phyloP scores from a whole-genome alignment of 2,329 filamentous ascomycete genomes.

The Trichophyton mentagrophytes region DNA sequence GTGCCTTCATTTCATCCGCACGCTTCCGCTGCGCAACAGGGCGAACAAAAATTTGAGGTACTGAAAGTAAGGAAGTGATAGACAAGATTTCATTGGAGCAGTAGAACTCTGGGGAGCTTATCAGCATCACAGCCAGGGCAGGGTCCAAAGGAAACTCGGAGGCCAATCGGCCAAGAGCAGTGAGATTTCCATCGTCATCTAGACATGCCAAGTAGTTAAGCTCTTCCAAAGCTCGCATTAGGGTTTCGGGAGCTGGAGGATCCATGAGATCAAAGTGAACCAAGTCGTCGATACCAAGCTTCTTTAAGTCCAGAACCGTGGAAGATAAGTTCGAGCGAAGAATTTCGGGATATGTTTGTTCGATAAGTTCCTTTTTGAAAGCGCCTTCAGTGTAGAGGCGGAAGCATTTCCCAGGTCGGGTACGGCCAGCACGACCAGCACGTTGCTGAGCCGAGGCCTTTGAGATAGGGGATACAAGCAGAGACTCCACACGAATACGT shows the following conservation, averaged over 20 bases:
- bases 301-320: slow-evolving; percentile 92
- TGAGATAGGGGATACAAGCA: slow-evolving; percentile 94
- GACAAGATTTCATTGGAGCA: slow-evolving; percentile 98
- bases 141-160: slow-evolving; percentile 95
- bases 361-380: slow-evolving; percentile 95
- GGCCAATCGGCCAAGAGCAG: slow-evolving; percentile 68
- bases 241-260: slow-evolving; percentile 88
- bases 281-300: slow-evolving; percentile 85
- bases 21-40: slow-evolving; percentile 75
- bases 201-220: slow-evolving; percentile 94
- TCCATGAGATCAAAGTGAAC: slow-evolving; percentile 99
- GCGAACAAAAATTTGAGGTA: slow-evolving; percentile 85
- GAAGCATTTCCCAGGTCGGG: slow-evolving; percentile 95
- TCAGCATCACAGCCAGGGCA: slow-evolving; percentile 90
- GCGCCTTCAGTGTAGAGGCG: slow-evolving; percentile 87
- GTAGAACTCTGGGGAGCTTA: slow-evolving; percentile 93
- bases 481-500: slow-evolving; percentile 85
- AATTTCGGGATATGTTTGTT: slow-evolving; percentile 94
- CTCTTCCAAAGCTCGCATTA: slow-evolving; percentile 95
- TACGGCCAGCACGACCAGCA: slow-evolving; percentile 98
- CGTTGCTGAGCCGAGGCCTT: slow-evolving; percentile 95
- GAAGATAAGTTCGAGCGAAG: slow-evolving; percentile 87
- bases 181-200: slow-evolving; percentile 91
- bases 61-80: slow-evolving; percentile 82
- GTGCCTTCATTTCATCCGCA: slow-evolving; percentile 92